phyloP scores from a whole-genome alignment of 805 yeast genomes.

The Schizosaccharomyces pombe region DNA sequence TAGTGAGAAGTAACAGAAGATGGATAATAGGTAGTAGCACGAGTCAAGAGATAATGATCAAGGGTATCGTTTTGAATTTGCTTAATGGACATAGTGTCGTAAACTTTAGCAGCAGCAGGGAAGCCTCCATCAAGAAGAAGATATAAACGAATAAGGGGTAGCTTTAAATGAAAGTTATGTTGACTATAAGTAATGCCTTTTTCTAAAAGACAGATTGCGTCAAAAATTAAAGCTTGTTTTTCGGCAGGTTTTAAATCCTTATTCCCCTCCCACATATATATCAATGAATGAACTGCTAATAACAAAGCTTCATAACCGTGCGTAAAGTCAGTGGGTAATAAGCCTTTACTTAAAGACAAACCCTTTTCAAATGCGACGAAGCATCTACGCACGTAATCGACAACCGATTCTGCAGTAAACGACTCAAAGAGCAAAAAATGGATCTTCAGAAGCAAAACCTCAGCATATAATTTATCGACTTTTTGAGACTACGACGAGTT shows the following conservation, averaged over 20 bases:
- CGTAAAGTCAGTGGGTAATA: neutral
- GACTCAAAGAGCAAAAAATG: neutral
- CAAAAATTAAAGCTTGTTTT: neutral
- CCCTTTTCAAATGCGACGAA: neutral
- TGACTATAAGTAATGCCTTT: conserved; percentile 30
- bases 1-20: conserved; percentile 15
- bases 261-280: neutral
- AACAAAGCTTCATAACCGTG: neutral
- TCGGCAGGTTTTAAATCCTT: no score
- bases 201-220: conserved; percentile 21
- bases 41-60: conserved; percentile 24
- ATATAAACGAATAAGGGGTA: conserved; percentile 51
- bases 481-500: neutral
- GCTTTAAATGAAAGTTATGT: conserved; percentile 45
- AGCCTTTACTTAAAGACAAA: neutral
- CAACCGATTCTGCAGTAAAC: neutral
- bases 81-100: conserved; percentile 35
- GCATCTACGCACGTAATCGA: neutral
- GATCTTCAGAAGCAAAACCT: neutral
- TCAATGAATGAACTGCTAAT: neutral
- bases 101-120: conserved; percentile 28
- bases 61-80: conserved; percentile 56
- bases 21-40: conserved; percentile 27
- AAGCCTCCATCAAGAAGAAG: conserved; percentile 29
- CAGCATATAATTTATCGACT: neutral